phyloP scores from a whole-genome alignment of 441 rosid genomes.

The Gossypium schwendimanii region DNA sequence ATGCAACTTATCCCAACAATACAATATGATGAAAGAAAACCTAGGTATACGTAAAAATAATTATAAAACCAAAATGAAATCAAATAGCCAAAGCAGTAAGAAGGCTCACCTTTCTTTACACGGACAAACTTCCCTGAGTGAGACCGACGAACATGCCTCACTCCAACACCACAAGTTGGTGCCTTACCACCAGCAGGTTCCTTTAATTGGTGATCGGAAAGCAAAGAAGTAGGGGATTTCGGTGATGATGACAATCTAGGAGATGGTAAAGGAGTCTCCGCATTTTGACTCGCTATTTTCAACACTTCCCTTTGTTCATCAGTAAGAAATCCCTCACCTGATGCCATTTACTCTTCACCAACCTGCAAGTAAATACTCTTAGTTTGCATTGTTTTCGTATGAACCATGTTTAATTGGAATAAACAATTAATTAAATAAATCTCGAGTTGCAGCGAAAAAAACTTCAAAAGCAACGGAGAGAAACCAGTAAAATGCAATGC shows the following conservation, averaged over 20 bases:
- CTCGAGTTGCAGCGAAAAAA: too few relatives aligned
- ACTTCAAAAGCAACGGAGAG: too few relatives aligned
- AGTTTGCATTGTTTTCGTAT: too few relatives aligned
- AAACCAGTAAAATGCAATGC: too few relatives aligned
- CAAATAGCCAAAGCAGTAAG: background rate
- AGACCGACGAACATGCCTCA: conserved; percentile 70
- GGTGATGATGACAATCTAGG: conserved; percentile 67
- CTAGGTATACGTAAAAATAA: background rate
- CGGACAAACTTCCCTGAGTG: conserved; percentile 81
- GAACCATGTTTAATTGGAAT: too few relatives aligned
- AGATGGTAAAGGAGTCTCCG: conserved; percentile 47
- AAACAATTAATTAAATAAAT: too few relatives aligned
- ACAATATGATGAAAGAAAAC: background rate
- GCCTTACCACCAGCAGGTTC: conserved; percentile 62
- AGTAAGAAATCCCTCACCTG: conserved; percentile 72
- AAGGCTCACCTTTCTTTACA: conserved; percentile 72
- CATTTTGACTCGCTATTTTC: conserved; percentile 60
- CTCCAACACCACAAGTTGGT: conserved; percentile 53
- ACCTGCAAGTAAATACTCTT: background rate
- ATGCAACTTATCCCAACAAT: background rate
- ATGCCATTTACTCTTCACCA: conserved; percentile 44
- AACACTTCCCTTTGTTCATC: conserved; percentile 77
- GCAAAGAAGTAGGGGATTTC: conserved; percentile 52
- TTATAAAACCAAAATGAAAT: background rate
- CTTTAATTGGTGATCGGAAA: conserved; percentile 51